Base-by-base conservation (phyloP, 768 basidiomycete species). In the Mrakia frigida region DNA sequence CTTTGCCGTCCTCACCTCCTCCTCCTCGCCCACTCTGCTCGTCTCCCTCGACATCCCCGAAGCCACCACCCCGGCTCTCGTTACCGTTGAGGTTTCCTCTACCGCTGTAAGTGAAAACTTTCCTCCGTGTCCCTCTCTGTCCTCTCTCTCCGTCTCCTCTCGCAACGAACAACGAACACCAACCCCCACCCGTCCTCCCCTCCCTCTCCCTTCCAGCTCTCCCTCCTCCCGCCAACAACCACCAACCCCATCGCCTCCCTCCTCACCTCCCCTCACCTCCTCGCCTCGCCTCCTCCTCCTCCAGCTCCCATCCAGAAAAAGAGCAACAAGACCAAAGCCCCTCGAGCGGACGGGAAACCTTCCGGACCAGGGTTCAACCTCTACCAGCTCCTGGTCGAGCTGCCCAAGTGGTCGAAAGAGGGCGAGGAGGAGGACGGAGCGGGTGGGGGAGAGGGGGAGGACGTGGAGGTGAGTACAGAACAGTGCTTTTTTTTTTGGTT, bases 21-120 rank as follows among this genome's bases (percentile, higher is more conserved):
- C 56, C 35, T 43, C 41, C 21, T 70, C 70, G 1, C 25, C 56
- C 4, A 79, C 81, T 6, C 79, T 90, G 35, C 86, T 86, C 84
- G 86, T 87, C 7, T 82, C 85, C 16, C 79, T 89, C n/a, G 89
- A 90, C 80, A 46, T 46, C 25, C 16, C 74, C 9, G 41, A 33
- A 31, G 16, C 50, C 0, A 28, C 52, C 1, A n/a, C 37, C 9
- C 56, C 43, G 7, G 65, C 46, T 21, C 53, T 75, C 50, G 56
- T 50, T 6, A 28, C 67, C 18, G 65, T 75, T 39, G 16, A 25
- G 1, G 35, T 74, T 1, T 6, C 65, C 13, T 13, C 41, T 43
- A 46, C 33, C 25, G 13, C 37, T 39, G 63, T 39, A 2, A 5
- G 43, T 65, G n/a, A n/a, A n/a, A n/a, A 14, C 16, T 43, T n/a